phyloP scores from a whole-genome alignment of 1,284 basidiomycete genomes.

The Sporisorium reilianum region DNA sequence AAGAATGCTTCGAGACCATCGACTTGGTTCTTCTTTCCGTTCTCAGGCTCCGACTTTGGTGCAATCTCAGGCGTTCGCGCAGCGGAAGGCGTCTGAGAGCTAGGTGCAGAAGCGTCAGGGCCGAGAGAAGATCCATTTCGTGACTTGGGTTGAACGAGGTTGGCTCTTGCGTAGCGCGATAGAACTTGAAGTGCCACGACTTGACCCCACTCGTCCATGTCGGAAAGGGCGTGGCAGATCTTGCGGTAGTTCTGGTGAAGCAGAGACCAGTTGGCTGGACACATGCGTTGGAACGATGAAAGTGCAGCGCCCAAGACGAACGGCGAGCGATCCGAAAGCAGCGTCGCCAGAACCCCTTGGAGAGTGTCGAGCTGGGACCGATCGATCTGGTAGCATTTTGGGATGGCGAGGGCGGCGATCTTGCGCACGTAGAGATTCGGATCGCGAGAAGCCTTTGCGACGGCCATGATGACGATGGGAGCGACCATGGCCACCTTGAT shows the following conservation, averaged over 20 bases:
- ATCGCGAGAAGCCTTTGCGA: constrained; percentile 90
- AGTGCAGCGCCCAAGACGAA: constrained; percentile 88
- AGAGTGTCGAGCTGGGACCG: constrained; percentile 78
- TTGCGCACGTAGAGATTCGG: constrained; percentile 93
- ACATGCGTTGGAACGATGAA: constrained; percentile 76
- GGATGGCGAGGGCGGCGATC: constrained; percentile 87
- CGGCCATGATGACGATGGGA: constrained; percentile 84
- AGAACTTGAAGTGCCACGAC: constrained; percentile 83
- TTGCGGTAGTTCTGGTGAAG: constrained; percentile 89
- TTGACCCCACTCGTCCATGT: constrained; percentile 97
- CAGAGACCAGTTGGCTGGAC: constrained; percentile 74
- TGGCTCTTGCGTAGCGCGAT: constrained; percentile 80
- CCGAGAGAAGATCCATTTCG: background rate
- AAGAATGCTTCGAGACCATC: constrained; percentile 49
- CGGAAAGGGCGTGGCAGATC: constrained; percentile 83
- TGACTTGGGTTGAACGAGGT: constrained; percentile 32
- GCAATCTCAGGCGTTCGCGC: constrained; percentile 7
- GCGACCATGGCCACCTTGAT: constrained; percentile 90
- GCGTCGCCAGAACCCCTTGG: constrained; percentile 79
- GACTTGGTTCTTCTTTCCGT: constrained; percentile 9
- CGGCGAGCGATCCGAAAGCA: constrained; percentile 85
- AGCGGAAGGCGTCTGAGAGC: constrained; percentile 8
- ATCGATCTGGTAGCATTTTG: constrained; percentile 78
- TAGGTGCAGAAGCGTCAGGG: background rate
- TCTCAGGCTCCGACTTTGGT: background rate